Conservation (phyloP, 148 eudicot genomes). For the Tetragonia tetragonoides region DNA sequence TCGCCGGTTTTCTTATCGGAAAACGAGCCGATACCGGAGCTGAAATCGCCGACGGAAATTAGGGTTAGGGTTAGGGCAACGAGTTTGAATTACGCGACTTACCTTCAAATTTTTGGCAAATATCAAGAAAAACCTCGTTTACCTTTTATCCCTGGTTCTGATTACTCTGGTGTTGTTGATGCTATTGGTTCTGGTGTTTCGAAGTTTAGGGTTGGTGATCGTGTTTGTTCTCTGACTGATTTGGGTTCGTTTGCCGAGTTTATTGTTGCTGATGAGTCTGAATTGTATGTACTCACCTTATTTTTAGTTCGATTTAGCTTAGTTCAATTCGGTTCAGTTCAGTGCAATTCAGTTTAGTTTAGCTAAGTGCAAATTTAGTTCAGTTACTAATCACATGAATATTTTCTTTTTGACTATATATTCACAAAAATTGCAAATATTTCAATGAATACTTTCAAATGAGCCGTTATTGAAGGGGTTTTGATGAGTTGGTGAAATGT, state of each 20-base stretch:
- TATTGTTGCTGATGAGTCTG: conserved; percentile 63
- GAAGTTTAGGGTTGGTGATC: conserved; percentile 67
- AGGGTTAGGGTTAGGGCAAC: conserved; percentile 64
- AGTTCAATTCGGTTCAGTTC: too few species aligned
- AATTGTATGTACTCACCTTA: conserved; percentile 47
- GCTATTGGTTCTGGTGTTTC: conserved; percentile 49
- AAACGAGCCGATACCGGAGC: conserved; percentile 55
- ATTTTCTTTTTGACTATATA: too few species aligned
- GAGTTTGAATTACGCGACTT: conserved; percentile 85
- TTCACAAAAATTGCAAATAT: too few species aligned
- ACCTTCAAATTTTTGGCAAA: conserved; percentile 78
- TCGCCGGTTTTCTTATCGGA: conserved; percentile 45
- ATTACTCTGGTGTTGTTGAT: conserved; percentile 74
- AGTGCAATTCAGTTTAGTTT: too few species aligned
- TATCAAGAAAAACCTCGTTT: conserved; percentile 78
- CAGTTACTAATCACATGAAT: too few species aligned
- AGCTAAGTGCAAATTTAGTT: too few species aligned
- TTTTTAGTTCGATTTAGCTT: too few species aligned
- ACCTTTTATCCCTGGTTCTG: conserved; percentile 86
- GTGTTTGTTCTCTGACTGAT: conserved; percentile 55
- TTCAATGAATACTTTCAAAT: too few species aligned
- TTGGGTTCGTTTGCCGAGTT: conserved; percentile 76
- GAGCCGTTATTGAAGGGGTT: too few species aligned
- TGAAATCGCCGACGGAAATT: conserved; percentile 50
- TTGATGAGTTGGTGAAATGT: too few species aligned